A percentile compares a stretch with the other conserved stretches of the same genome.
Evolutionary conservation across 1,284 basidiomycete genomes (phyloP).

Genomic region (Polyporus tsugae): DNA sequence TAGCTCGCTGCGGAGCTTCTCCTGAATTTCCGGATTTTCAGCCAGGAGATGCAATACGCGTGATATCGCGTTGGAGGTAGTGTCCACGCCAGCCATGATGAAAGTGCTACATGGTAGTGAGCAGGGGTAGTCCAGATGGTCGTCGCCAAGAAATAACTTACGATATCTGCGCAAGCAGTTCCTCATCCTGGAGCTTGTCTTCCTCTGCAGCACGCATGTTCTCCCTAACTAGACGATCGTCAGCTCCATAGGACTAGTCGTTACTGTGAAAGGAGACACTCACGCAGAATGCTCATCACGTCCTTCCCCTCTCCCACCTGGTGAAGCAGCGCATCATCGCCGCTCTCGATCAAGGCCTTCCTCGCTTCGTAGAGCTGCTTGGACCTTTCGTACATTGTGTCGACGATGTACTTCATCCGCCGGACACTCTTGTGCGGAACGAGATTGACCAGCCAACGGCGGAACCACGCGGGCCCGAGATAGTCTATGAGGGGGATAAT

Average conservation of each 20-base stretch:
- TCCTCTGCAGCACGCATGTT: slow-evolving; percentile 36
- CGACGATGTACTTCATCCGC: slow-evolving; percentile 44
- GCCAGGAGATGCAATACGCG: slow-evolving; percentile 37
- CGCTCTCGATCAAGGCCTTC: slow-evolving; percentile 35
- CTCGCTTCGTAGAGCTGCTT: slow-evolving; percentile 49
- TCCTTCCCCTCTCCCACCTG: slow-evolving; percentile 51
- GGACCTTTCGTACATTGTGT: slow-evolving; percentile 48
- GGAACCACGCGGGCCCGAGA: slow-evolving; percentile 8
- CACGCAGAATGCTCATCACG: slow-evolving; percentile 52
- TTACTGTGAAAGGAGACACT: not conserved
- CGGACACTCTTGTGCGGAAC: slow-evolving; percentile 37
- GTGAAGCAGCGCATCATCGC: slow-evolving; percentile 30
- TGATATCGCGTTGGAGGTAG: slow-evolving; percentile 39
- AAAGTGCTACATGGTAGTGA: slow-evolving; percentile 29
- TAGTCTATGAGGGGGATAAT: not conserved
- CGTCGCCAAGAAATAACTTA: slow-evolving; percentile 18
- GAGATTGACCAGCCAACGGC: not conserved
- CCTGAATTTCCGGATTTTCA: slow-evolving; percentile 18
- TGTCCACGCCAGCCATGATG: slow-evolving; percentile 40
- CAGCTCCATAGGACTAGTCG: not conserved
- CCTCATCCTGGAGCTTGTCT: slow-evolving; percentile 26
- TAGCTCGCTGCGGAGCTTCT: slow-evolving; percentile 37
- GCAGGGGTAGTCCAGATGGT: not conserved
- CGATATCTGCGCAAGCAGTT: slow-evolving; percentile 39
- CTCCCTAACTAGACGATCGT: slow-evolving; percentile 44